Conservation (phyloP, 2,329 filamentous ascomycete species). For the Calonectria fujianensis region DNA sequence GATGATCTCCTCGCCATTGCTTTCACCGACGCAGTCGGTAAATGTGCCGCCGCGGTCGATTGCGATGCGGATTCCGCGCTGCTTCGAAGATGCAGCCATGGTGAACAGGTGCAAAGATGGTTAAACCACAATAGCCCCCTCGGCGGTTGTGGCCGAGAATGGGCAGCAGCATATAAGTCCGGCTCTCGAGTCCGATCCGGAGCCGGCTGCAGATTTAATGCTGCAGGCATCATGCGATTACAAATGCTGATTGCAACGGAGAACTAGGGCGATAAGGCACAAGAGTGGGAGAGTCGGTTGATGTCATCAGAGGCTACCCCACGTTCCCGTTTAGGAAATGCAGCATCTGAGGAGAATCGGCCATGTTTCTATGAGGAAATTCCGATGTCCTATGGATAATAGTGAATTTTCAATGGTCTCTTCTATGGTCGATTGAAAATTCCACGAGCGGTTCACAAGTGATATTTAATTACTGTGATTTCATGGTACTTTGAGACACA, state of each 20-base stretch:
- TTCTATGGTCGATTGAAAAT: background rate
- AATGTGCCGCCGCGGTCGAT: constrained; percentile 92
- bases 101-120: constrained; percentile 29
- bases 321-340: constrained; percentile 38
- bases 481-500: background rate
- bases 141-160: background rate
- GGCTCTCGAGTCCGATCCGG: constrained; percentile 7
- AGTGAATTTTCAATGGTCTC: background rate
- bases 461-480: background rate
- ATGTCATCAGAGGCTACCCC: constrained; percentile 40
- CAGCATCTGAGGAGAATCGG: background rate
- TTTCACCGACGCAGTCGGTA: constrained; percentile 92
- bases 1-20: constrained; percentile 85
- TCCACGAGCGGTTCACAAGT: background rate
- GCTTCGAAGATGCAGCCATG: constrained; percentile 61
- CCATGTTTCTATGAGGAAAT: background rate
- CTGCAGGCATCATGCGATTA: constrained; percentile 37
- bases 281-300: constrained; percentile 25
- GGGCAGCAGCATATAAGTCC: background rate
- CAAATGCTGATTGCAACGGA: constrained; percentile 35
- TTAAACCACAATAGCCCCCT: background rate
- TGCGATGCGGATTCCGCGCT: constrained; percentile 82
- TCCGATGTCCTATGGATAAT: background rate
- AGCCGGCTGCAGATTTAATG: constrained; percentile 24
- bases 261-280: constrained; percentile 33